A percentile compares a stretch with the other conserved stretches of the same genome.
phyloP scores from a whole-genome alignment of 495 filamentous ascomycete species.

The Evernia prunastri region DNA sequence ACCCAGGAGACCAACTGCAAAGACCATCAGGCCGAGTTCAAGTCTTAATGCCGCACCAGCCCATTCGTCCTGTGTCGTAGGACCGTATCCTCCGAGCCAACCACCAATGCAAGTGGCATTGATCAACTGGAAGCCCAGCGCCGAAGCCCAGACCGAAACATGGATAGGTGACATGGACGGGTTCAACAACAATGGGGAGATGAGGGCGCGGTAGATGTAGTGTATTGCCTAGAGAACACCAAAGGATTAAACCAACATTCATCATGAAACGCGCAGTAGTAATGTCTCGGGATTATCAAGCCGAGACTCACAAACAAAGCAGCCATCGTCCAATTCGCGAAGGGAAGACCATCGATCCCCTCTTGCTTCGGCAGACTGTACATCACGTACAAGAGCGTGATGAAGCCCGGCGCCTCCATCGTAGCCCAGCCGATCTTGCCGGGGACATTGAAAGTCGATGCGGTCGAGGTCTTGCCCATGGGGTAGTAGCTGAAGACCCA shows the following conservation, averaged over 20 bases:
- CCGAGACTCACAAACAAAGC: slow-evolving; percentile 48
- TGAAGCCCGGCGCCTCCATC: slow-evolving; percentile 77
- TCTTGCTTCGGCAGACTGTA: slow-evolving; percentile 51
- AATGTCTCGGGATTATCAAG: not conserved
- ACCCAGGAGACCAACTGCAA: slow-evolving; percentile 61
- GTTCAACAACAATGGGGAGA: slow-evolving; percentile 70
- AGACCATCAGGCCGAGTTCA: slow-evolving; percentile 50
- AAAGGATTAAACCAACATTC: slow-evolving; percentile 21
- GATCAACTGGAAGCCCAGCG: slow-evolving; percentile 63
- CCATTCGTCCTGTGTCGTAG: slow-evolving; percentile 54
- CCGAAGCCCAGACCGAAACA: slow-evolving; percentile 52
- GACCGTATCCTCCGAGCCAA: slow-evolving; percentile 76
- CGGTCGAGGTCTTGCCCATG: slow-evolving; percentile 78
- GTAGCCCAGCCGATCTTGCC: slow-evolving; percentile 77
- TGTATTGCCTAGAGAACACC: slow-evolving; percentile 52
- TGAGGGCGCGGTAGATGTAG: slow-evolving; percentile 80
- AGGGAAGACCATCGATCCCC: slow-evolving; percentile 50
- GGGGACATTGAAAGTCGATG: slow-evolving; percentile 72
- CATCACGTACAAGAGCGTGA: slow-evolving; percentile 73
- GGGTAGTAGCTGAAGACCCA: slow-evolving; percentile 60
- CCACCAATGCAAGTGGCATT: slow-evolving; percentile 72
- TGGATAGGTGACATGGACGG: slow-evolving; percentile 90
- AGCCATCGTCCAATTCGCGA: slow-evolving; percentile 61
- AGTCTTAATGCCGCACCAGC: slow-evolving; percentile 30
- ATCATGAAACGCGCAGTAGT: not conserved